phyloP scores from a whole-genome alignment of 306 rosid genomes.

The Pterocarpus santalinus region DNA sequence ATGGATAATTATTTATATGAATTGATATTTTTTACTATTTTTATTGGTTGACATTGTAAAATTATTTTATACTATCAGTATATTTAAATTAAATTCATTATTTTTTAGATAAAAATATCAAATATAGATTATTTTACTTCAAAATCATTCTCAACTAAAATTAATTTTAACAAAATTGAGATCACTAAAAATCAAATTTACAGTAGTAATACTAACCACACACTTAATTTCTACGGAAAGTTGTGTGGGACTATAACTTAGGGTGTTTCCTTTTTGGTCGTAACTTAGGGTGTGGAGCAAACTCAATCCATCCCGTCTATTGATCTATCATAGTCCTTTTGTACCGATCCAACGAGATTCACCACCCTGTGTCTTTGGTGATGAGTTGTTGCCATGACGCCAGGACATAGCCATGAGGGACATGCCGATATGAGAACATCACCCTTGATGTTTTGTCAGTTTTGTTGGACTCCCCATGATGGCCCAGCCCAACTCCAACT shows the following conservation, averaged over 20 bases:
- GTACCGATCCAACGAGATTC: not conserved
- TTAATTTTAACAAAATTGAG: too few species aligned
- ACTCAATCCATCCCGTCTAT: not conserved
- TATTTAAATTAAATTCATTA: too few species aligned
- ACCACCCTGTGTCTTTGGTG: not conserved
- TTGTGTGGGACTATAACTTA: not conserved
- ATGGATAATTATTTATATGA: too few species aligned
- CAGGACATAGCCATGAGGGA: constrained; percentile 12
- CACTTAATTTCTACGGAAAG: not conserved
- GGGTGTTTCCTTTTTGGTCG: too few species aligned
- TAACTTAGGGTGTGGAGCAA: not conserved
- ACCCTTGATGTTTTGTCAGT: not conserved
- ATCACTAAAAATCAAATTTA: too few species aligned
- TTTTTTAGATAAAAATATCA: too few species aligned
- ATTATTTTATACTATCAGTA: too few species aligned
- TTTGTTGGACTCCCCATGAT: not conserved
- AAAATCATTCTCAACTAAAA: too few species aligned
- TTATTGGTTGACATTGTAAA: too few species aligned
- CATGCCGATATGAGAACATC: not conserved
- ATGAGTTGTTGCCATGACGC: constrained; percentile 10
- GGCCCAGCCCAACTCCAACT: constrained; percentile 24
- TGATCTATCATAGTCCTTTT: not conserved
- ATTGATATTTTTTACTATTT: too few species aligned
- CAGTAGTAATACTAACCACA: too few species aligned
- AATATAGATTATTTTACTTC: too few species aligned